phyloP scores from a whole-genome alignment of 2,329 filamentous ascomycete species.

The Ophiocordyceps camponoti-leonardi region DNA sequence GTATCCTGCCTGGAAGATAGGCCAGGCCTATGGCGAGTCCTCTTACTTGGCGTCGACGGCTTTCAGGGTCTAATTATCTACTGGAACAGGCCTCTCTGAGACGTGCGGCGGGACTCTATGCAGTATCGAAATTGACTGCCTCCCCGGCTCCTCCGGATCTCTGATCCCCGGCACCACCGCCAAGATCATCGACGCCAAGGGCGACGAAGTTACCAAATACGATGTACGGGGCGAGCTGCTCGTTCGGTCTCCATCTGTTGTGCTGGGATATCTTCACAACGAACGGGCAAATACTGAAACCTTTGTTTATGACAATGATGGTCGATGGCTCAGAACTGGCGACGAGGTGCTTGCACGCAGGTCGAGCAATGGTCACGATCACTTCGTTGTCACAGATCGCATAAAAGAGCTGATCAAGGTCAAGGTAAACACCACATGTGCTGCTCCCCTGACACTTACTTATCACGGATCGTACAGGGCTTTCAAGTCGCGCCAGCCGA shows the following conservation, averaged over 20 bases:
- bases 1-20: conserved; percentile 47
- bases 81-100: background rate
- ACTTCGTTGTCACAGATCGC: conserved; percentile 71
- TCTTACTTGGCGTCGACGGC: background rate
- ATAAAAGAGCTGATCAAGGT: conserved; percentile 58
- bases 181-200: conserved; percentile 48
- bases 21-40: conserved; percentile 55
- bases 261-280: conserved; percentile 76
- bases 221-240: conserved; percentile 66
- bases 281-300: conserved; percentile 68
- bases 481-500: conserved; percentile 67
- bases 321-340: conserved; percentile 66
- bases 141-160: conserved; percentile 51
- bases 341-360: conserved; percentile 62
- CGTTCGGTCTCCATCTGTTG: conserved; percentile 59
- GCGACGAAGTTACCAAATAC: conserved; percentile 49
- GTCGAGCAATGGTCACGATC: conserved; percentile 51
- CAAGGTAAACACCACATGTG: too few species aligned
- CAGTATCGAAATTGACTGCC: conserved; percentile 35
- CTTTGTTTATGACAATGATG: conserved; percentile 48
- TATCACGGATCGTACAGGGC: conserved; percentile 29
- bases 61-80: background rate
- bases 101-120: background rate
- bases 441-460: too few species aligned
- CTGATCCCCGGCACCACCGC: conserved; percentile 45